Evolutionary conservation across 2,329 filamentous ascomycete species (phyloP).

Genomic region (Penicillium italicum): DNA sequence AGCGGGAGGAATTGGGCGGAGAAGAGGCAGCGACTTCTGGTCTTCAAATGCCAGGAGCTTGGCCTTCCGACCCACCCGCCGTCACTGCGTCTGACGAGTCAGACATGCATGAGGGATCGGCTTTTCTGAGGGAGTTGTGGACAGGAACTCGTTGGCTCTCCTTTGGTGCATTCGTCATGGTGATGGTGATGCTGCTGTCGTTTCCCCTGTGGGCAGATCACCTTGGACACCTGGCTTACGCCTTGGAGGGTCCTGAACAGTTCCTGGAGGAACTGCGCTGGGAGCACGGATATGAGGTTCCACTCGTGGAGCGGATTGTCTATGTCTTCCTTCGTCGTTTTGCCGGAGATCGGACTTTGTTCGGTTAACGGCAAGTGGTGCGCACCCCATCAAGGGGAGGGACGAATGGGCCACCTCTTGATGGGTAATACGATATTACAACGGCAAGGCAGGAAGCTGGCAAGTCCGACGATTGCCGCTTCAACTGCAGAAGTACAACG

Average conservation of each 20-base stretch:
- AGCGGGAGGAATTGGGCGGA: not conserved
- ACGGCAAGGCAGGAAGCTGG: not conserved
- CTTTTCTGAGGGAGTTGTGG: not conserved
- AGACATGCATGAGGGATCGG: not conserved
- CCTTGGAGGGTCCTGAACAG: not conserved
- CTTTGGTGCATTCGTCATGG: not conserved
- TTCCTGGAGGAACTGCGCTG: slow-evolving; percentile 3
- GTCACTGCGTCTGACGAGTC: not conserved
- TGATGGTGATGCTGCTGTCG: not conserved
- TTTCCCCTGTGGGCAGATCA: not conserved
- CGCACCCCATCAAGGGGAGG: not conserved
- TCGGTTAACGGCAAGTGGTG: not conserved
- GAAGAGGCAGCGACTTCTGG: not conserved
- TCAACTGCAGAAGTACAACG: not conserved
- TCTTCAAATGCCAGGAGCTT: slow-evolving; percentile 1
- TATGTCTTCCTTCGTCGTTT: not conserved
- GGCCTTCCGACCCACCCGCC: not conserved
- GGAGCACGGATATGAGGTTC: not conserved
- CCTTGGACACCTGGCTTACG: not conserved
- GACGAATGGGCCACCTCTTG: slow-evolving; percentile 5
- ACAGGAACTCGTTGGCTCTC: not conserved
- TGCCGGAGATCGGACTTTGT: slow-evolving; percentile 1
- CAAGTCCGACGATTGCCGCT: not conserved
- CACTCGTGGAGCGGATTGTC: not conserved
- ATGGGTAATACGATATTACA: not conserved